phyloP scores from a whole-genome alignment of 805 yeast genomes.

The Kodamaea kakaduensis region DNA sequence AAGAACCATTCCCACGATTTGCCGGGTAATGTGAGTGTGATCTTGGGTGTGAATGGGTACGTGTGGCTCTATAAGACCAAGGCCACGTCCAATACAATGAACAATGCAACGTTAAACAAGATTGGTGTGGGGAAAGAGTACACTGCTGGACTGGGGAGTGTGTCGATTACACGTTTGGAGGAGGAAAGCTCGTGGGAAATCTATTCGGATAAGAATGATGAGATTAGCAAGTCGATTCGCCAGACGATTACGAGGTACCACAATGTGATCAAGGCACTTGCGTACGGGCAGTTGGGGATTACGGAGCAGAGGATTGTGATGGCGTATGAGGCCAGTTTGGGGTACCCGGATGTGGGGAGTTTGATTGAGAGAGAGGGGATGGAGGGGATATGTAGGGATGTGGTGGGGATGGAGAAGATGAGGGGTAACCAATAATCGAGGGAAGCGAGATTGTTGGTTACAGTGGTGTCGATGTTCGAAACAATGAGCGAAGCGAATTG shows the following conservation, averaged over 20 bases:
- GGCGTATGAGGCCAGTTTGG: constrained; percentile 88
- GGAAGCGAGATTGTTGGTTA: too few species aligned
- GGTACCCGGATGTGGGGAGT: constrained; percentile 50
- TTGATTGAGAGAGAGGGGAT: constrained; percentile 58
- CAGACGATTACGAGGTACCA: constrained; percentile 79
- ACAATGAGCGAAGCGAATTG: too few species aligned
- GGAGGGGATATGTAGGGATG: constrained; percentile 69
- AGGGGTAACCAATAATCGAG: constrained; percentile 55
- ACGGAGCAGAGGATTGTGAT: constrained; percentile 73
- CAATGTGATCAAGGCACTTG: constrained; percentile 77
- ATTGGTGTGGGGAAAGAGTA: constrained; percentile 44
- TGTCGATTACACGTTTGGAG: constrained; percentile 78
- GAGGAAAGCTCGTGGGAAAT: constrained; percentile 95
- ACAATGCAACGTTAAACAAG: constrained; percentile 25
- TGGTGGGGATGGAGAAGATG: constrained; percentile 69
- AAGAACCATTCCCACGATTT: constrained; percentile 82
- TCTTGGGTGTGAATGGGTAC: constrained; percentile 92
- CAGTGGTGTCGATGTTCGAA: too few species aligned
- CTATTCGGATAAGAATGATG: constrained; percentile 83
- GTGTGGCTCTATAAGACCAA: constrained; percentile 83
- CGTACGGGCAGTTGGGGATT: constrained; percentile 82
- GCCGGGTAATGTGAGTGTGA: constrained; percentile 92
- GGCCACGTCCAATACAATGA: constrained; percentile 15
- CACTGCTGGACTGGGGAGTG: constrained; percentile 55
- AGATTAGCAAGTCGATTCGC: constrained; percentile 57